Conservation (phyloP, 345 rosid genomes). For the Bretschneidera sinensis region DNA sequence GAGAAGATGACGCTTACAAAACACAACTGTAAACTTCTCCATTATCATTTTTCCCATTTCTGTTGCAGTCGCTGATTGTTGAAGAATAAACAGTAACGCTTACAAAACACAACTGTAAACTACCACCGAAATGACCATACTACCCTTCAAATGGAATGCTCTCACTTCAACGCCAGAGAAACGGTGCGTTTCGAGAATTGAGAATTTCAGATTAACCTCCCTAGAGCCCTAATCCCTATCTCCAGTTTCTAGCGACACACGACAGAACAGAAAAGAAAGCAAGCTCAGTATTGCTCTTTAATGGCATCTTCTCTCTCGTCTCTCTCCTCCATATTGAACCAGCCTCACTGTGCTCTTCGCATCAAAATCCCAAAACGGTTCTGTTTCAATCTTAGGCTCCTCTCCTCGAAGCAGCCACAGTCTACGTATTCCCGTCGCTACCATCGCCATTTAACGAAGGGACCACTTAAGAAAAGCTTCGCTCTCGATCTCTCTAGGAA, state of each 20-base stretch:
- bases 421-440: constrained; percentile 19
- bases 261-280: constrained; percentile 7
- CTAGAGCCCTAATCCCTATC: constrained; percentile 27
- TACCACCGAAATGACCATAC: constrained; percentile 8
- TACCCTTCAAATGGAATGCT: constrained; percentile 3
- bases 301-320: constrained; percentile 80
- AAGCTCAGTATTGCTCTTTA: constrained; percentile 5
- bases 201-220: background rate
- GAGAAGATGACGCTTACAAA: constrained; percentile 27
- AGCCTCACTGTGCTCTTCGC: constrained; percentile 38
- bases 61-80: background rate
- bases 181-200: constrained; percentile 30
- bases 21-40: constrained; percentile 51
- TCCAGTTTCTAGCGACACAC: constrained; percentile 11
- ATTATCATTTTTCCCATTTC: constrained; percentile 18
- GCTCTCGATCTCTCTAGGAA: constrained; percentile 36
- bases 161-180: background rate
- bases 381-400: constrained; percentile 30
- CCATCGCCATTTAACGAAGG: constrained; percentile 19
- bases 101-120: too few species aligned
- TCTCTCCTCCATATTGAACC: constrained; percentile 44
- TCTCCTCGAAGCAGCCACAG: constrained; percentile 28
- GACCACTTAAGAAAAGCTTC: constrained; percentile 20
- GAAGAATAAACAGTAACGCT: background rate
- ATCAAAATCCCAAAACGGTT: constrained; percentile 35